Conservation (phyloP, 768 basidiomycete species). For the Chlorophyllum brunneum region DNA sequence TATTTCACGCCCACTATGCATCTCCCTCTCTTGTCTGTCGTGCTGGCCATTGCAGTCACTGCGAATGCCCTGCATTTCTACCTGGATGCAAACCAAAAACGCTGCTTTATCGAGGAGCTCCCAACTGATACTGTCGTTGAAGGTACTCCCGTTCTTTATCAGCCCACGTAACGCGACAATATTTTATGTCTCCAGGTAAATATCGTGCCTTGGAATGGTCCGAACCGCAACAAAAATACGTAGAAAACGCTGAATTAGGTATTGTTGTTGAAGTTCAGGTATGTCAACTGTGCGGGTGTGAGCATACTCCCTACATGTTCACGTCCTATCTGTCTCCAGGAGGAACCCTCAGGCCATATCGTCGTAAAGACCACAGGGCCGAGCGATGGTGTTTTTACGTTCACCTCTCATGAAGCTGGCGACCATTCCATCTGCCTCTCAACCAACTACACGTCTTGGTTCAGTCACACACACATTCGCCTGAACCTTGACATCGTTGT, state of each 20-base stretch:
- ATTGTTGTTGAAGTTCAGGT: constrained; percentile 92
- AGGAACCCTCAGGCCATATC: constrained; percentile 74
- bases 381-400: constrained; percentile 89
- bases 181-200: constrained; percentile 78
- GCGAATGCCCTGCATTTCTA: constrained; percentile 92
- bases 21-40: constrained; percentile 20
- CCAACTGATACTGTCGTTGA: constrained; percentile 95
- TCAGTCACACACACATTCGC: constrained; percentile 81
- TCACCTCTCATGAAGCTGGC: constrained; percentile 94
- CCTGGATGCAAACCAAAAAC: constrained; percentile 87
- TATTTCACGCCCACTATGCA: constrained; percentile 23
- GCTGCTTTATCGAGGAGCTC: constrained; percentile 95
- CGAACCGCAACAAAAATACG: constrained; percentile 64
- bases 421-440: constrained; percentile 98
- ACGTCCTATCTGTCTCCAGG: constrained; percentile 53
- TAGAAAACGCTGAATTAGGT: constrained; percentile 71
- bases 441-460: constrained; percentile 90
- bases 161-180: constrained; percentile 1
- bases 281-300: too few species aligned
- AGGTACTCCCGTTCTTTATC: constrained; percentile 34
- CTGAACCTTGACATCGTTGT: constrained; percentile 94
- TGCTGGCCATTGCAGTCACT: constrained; percentile 36
- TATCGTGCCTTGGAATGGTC: constrained; percentile 93
- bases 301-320: too few species aligned
- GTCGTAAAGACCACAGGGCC: constrained; percentile 92